A percentile compares a stretch with the other conserved stretches of the same genome.
Conservation (phyloP, 768 basidiomycete species). For the Leccinum uliginosum region DNA sequence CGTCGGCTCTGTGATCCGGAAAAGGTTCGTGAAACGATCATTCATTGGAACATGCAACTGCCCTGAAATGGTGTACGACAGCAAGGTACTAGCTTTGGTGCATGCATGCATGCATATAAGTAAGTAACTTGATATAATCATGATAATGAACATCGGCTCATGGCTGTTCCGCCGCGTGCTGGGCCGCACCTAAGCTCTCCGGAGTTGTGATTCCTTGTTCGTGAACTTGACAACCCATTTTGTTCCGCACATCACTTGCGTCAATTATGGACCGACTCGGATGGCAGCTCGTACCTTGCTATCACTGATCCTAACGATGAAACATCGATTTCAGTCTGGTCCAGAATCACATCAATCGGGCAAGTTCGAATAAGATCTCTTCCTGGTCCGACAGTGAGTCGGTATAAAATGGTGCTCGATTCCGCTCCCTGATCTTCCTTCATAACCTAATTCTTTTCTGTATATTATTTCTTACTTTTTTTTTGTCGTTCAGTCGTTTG, state of each 20-base stretch:
- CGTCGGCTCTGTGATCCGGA: not conserved
- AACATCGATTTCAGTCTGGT: not conserved
- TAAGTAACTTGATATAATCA: not conserved
- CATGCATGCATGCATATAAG: not conserved
- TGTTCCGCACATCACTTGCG: not conserved
- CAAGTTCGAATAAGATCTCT: slow-evolving; percentile 32
- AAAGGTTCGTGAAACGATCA: not conserved
- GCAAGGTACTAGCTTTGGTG: not conserved
- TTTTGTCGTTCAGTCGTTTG: not conserved
- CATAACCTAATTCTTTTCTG: not conserved
- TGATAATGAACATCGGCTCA: not conserved
- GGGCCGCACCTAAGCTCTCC: too few relatives aligned
- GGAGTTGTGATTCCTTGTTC: too few relatives aligned
- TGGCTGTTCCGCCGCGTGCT: too few relatives aligned
- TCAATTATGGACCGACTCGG: not conserved
- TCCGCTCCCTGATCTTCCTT: not conserved
- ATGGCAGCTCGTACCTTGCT: not conserved
- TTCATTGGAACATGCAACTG: not conserved
- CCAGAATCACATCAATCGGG: slow-evolving; percentile 31
- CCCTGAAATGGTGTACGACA: not conserved
- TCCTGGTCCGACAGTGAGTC: not conserved
- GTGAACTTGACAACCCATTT: too few relatives aligned
- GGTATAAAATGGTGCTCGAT: slow-evolving; percentile 5
- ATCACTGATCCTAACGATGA: slow-evolving; percentile 13
- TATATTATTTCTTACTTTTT: not conserved